phyloP scores from a whole-genome alignment of 352 stramenopile genomes.

The Pythium rhizo-oryzae region DNA sequence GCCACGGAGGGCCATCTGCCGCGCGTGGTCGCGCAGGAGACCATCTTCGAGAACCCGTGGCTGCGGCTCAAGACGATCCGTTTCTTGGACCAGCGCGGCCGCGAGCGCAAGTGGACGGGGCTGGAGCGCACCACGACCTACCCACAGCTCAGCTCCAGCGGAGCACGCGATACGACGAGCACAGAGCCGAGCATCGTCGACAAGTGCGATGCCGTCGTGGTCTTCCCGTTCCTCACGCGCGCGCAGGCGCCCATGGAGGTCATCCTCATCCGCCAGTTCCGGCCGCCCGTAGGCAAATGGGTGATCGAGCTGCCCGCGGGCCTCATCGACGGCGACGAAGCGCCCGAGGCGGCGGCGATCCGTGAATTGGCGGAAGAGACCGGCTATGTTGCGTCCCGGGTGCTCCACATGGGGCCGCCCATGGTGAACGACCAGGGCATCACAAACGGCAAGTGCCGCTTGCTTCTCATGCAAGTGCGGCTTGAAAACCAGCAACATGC shows the following conservation, averaged over 20 bases:
- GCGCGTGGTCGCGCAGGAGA: conserved; percentile 52
- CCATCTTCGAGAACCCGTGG: conserved; percentile 70
- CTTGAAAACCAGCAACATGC: conserved; percentile 38
- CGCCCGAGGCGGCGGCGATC: conserved; percentile 66
- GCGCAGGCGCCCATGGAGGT: conserved; percentile 35
- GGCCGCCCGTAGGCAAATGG: conserved; percentile 81
- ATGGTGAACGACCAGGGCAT: conserved; percentile 86
- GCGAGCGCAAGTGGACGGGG: conserved; percentile 61
- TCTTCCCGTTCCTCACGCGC: conserved; percentile 70
- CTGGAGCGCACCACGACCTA: conserved; percentile 72
- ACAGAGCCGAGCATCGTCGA: conserved; percentile 5
- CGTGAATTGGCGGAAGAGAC: conserved; percentile 92
- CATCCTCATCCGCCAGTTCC: conserved; percentile 92
- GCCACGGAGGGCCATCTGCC: conserved; percentile 24
- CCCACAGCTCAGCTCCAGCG: conserved; percentile 27
- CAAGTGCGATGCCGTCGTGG: conserved; percentile 68
- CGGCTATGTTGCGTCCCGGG: conserved; percentile 69
- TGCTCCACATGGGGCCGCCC: conserved; percentile 70
- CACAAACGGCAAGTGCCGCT: conserved; percentile 72
- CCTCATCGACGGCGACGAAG: conserved; percentile 89
- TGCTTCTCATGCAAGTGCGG: conserved; percentile 63
- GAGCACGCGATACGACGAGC: background rate
- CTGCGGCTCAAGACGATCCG: conserved; percentile 66
- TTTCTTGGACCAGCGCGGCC: conserved; percentile 55
- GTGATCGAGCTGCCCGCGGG: conserved; percentile 92